Evolutionary conservation across 495 filamentous ascomycete species (phyloP).

Genomic region (Aspergillus egyptiacus): DNA sequence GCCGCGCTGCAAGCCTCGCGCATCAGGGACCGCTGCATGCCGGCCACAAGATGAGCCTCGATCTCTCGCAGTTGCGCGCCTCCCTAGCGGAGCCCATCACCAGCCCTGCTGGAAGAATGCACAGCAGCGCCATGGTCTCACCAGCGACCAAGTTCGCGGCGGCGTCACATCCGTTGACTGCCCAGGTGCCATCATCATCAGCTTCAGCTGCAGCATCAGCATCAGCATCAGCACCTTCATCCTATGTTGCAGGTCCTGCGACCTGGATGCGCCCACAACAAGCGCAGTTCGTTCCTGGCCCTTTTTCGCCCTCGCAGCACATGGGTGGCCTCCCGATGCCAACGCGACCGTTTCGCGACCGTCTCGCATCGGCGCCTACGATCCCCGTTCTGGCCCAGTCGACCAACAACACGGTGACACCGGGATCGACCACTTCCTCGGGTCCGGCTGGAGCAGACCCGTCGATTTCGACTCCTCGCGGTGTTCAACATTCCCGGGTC

Average conservation of each 20-base stretch:
- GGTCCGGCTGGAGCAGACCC: too few relatives aligned
- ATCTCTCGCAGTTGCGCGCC: constrained; percentile 31
- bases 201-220: constrained; percentile 12
- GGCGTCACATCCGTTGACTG: constrained; percentile 20
- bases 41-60: constrained; percentile 39
- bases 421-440: too few relatives aligned
- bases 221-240: constrained; percentile 6
- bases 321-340: constrained; percentile 21
- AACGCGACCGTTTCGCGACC: constrained; percentile 35
- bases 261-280: constrained; percentile 13
- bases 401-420: too few relatives aligned
- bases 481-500: constrained; percentile 18
- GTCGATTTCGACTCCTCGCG: neutral
- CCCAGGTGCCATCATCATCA: constrained; percentile 25
- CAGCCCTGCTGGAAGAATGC: constrained; percentile 22
- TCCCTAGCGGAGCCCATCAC: constrained; percentile 27
- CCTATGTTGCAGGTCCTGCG: constrained; percentile 20
- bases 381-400: constrained; percentile 24
- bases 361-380: constrained; percentile 36
- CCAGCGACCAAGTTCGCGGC: constrained; percentile 28
- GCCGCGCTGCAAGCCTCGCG: constrained; percentile 22
- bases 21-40: constrained; percentile 28
- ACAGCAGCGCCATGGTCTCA: constrained; percentile 27
- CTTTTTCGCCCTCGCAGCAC: constrained; percentile 14
- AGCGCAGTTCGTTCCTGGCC: constrained; percentile 9